Percentiles rank a stretch among this genome's conserved stretches.
These are phyloP conservation scores for Crithidia sp. DNA, from an alignment of 208 protist genomes.

Conservation along the genomic window DNA sequence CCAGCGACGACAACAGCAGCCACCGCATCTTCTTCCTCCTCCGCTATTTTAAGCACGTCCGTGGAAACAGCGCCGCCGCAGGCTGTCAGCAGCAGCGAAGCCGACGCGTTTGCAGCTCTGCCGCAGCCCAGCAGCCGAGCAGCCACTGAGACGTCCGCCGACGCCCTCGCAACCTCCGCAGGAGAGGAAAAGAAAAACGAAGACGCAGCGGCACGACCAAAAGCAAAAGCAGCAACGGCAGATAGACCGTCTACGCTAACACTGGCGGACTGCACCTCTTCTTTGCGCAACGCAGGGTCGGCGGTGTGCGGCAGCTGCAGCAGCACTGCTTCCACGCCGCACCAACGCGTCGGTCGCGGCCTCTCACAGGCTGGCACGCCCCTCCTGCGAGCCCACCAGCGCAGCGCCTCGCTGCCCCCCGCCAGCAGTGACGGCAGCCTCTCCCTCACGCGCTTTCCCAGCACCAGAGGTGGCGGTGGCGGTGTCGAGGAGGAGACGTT, in stretches of 20 bases:
- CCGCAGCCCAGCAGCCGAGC: too few species aligned
- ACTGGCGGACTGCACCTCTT: neutral
- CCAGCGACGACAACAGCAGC: too few species aligned
- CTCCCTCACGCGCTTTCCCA: neutral
- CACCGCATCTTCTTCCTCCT: too few species aligned
- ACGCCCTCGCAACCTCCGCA: too few species aligned
- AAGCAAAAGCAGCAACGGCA: neutral
- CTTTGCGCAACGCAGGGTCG: neutral
- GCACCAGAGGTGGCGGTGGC: neutral
- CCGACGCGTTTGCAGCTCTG: too few species aligned
- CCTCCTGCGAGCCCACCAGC: neutral
- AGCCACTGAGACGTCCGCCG: too few species aligned
- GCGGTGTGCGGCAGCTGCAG: neutral
- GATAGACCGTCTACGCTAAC: too few species aligned
- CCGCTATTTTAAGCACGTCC: too few species aligned
- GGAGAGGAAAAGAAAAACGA: too few species aligned
- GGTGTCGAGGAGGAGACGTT: too few species aligned
- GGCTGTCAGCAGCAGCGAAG: too few species aligned
- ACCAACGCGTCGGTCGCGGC: neutral
- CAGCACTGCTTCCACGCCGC: constrained; percentile 9
- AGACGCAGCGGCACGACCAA: neutral
- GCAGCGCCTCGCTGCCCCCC: constrained; percentile 27
- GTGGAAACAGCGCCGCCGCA: too few species aligned
- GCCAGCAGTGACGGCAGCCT: constrained; percentile 14
- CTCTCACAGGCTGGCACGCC: neutral